A percentile compares a stretch with the other conserved stretches of the same genome.
These are phyloP conservation scores for Colletotrichum kahawae DNA, from an alignment of 2,329 filamentous ascomycete genomes.

Conservation along the genomic window DNA sequence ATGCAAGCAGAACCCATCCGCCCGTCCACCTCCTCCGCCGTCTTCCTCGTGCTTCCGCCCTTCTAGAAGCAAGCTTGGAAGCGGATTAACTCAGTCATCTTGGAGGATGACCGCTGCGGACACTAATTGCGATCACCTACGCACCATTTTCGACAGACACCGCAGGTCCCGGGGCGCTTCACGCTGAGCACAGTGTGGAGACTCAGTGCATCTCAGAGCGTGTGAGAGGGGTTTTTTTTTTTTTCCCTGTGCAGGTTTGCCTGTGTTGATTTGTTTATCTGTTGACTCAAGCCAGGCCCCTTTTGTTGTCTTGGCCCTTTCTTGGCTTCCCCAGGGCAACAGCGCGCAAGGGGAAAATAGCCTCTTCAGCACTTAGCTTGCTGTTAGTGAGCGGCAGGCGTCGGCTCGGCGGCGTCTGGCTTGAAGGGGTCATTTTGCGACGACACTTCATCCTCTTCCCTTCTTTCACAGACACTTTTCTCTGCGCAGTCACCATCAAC, in stretches of 20 bases:
- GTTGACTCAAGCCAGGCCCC: not conserved
- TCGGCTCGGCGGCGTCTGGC: not conserved
- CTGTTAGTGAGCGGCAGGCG: not conserved
- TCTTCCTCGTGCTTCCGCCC: not conserved
- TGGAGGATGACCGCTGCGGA: slow-evolving; percentile 9
- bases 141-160: not conserved
- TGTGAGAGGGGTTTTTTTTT: not conserved
- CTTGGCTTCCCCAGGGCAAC: slow-evolving; percentile 16
- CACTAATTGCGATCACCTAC: slow-evolving; percentile 1
- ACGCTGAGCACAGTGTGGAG: not conserved
- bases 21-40: not conserved
- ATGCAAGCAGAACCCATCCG: not conserved
- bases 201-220: not conserved
- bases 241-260: not conserved
- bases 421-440: slow-evolving; percentile 12
- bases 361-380: not conserved
- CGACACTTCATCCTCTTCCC: not conserved
- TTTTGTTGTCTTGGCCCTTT: not conserved
- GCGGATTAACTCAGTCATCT: not conserved
- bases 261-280: slow-evolving; percentile 9
- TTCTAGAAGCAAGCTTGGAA: slow-evolving; percentile 13
- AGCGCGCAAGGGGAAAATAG: not conserved
- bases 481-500: not conserved
- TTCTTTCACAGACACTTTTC: not conserved
- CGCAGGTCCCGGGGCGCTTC: not conserved